A percentile compares a stretch with the other conserved stretches of the same genome.
phyloP scores from a whole-genome alignment of 129 eudicot species.

The Silybum marianum region DNA sequence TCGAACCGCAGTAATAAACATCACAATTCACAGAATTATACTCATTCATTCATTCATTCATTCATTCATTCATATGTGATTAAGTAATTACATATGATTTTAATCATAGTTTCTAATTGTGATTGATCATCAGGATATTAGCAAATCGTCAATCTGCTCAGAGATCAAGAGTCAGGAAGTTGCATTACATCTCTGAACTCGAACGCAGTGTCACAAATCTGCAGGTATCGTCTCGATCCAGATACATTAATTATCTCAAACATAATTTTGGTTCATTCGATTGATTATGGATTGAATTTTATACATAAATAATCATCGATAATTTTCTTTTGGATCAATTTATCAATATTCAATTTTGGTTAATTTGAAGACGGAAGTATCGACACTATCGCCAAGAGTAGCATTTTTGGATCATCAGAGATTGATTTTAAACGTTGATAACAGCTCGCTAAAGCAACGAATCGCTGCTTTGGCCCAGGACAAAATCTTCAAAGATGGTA shows the following conservation, averaged over 20 bases:
- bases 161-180: constrained; percentile 82
- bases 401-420: constrained; percentile 88
- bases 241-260: not conserved
- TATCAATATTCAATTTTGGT: not conserved
- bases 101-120: not conserved
- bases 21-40: not conserved
- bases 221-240: constrained; percentile 42
- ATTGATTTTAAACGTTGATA: constrained; percentile 81
- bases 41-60: not conserved
- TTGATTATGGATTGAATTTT: not conserved
- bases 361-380: constrained; percentile 70
- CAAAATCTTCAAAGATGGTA: constrained; percentile 85
- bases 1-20: not conserved
- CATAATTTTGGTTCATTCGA: not conserved
- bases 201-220: constrained; percentile 57
- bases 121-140: constrained; percentile 12
- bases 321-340: not conserved
- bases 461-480: constrained; percentile 93
- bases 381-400: constrained; percentile 89
- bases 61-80: not conserved
- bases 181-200: constrained; percentile 89
- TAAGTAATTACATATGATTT: not conserved
- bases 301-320: not conserved
- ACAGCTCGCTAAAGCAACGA: constrained; percentile 81
- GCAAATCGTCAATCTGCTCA: constrained; percentile 56